Conservation (phyloP, 768 basidiomycete genomes). For the Kwoniella europaea region DNA sequence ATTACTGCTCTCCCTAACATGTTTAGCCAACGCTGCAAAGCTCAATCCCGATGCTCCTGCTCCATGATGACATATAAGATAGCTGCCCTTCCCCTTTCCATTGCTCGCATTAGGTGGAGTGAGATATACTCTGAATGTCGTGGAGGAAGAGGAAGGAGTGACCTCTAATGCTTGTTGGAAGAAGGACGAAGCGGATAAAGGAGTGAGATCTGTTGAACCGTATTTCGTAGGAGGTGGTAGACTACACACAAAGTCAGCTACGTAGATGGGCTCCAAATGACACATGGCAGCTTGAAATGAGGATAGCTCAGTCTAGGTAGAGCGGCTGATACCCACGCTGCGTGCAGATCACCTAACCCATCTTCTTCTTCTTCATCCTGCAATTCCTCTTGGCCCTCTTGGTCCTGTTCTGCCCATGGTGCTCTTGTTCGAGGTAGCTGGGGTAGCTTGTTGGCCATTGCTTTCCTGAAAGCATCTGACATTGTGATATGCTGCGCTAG, state of each 20-base stretch:
- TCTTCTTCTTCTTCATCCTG: conserved; percentile 69
- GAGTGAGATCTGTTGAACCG: conserved; percentile 64
- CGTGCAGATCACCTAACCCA: conserved; percentile 64
- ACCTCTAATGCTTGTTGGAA: conserved; percentile 83
- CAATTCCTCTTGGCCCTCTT: conserved; percentile 74
- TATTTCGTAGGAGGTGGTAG: conserved; percentile 54
- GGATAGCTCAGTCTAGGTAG: too few relatives aligned
- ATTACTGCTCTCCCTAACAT: conserved; percentile 66
- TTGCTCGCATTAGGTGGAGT: conserved; percentile 66
- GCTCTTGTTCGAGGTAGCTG: conserved; percentile 49
- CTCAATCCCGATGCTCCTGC: conserved; percentile 90
- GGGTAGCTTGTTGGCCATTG: conserved; percentile 50
- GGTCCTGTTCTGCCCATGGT: conserved; percentile 59
- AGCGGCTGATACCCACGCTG: conserved; percentile 13
- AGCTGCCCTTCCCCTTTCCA: conserved; percentile 60
- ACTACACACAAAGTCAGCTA: background rate
- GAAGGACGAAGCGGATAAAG: conserved; percentile 76
- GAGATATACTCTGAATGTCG: conserved; percentile 82
- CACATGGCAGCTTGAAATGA: too few relatives aligned
- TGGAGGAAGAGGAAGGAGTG: conserved; percentile 65
- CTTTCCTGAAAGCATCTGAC: conserved; percentile 54
- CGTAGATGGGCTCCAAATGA: too few relatives aligned
- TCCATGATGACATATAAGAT: conserved; percentile 93
- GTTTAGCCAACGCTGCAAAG: conserved; percentile 89
- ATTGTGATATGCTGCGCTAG: too few relatives aligned